phyloP scores from a whole-genome alignment of 1,284 basidiomycete genomes.

The Ustilago xerochloae region DNA sequence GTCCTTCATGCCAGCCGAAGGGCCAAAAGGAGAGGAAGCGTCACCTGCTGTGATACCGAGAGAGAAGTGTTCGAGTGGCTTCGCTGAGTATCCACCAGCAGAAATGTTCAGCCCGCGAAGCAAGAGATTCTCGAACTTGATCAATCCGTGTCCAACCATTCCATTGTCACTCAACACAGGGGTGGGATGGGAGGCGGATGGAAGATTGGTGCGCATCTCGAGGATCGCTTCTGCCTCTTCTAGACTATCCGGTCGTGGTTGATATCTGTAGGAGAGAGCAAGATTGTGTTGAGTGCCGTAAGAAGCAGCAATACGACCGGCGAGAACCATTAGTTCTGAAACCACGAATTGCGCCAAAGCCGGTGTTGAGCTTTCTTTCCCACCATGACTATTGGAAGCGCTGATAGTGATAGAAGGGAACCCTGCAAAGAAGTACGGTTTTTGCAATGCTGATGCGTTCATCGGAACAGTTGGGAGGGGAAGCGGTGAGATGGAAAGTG shows the following conservation, averaged over 20 bases:
- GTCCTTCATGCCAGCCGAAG: neutral
- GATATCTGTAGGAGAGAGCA: slow-evolving; percentile 76
- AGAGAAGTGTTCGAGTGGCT: slow-evolving; percentile 76
- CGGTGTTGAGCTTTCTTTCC: neutral
- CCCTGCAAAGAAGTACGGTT: slow-evolving; percentile 51
- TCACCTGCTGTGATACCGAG: slow-evolving; percentile 78
- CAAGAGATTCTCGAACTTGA: slow-evolving; percentile 30
- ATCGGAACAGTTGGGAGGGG: slow-evolving; percentile 22
- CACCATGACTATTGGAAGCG: neutral
- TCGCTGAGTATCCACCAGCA: slow-evolving; percentile 15
- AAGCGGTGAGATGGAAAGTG: slow-evolving; percentile 22
- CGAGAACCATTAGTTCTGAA: slow-evolving; percentile 85
- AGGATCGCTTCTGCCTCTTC: slow-evolving; percentile 62
- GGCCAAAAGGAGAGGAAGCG: neutral
- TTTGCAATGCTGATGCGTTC: neutral
- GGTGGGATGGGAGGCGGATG: too few relatives aligned
- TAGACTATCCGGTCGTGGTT: slow-evolving; percentile 67
- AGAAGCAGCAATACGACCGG: slow-evolving; percentile 79
- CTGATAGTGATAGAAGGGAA: slow-evolving; percentile 42
- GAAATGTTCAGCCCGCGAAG: slow-evolving; percentile 14
- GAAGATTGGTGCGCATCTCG: slow-evolving; percentile 53
- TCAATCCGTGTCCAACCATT: slow-evolving; percentile 27
- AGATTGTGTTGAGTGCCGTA: slow-evolving; percentile 77
- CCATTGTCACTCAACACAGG: neutral
- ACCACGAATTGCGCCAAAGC: slow-evolving; percentile 71